phyloP scores from a whole-genome alignment of 2,329 filamentous ascomycete genomes.

The Colletotrichum cereale region DNA sequence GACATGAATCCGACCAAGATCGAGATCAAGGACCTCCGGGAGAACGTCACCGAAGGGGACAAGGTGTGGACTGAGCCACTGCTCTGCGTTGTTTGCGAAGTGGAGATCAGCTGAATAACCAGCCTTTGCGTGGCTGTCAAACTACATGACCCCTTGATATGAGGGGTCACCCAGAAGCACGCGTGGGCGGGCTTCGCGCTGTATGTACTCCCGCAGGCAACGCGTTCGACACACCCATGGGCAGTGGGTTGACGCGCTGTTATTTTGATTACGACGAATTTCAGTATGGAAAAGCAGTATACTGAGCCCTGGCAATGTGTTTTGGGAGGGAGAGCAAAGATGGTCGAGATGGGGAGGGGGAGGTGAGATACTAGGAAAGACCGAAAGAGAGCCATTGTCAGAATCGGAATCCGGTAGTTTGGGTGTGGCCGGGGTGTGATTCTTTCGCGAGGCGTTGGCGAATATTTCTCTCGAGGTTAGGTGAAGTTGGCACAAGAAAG shows the following conservation, averaged over 20 bases:
- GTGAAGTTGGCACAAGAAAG: slow-evolving; percentile 20
- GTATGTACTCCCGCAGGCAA: slow-evolving; percentile 34
- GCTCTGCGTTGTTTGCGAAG: slow-evolving; percentile 63
- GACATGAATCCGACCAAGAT: slow-evolving; percentile 61
- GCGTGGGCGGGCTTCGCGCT: slow-evolving; percentile 24
- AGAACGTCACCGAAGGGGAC: slow-evolving; percentile 60
- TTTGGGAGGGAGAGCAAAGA: neutral
- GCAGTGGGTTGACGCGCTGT: slow-evolving; percentile 6
- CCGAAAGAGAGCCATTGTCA: neutral
- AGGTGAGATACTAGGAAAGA: neutral
- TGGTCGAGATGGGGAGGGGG: neutral
- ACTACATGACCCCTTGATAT: neutral
- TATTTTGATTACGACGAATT: slow-evolving; percentile 22
- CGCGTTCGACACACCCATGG: neutral
- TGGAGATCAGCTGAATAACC: slow-evolving; percentile 57
- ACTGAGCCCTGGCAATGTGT: neutral
- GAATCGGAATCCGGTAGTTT: slow-evolving; percentile 11
- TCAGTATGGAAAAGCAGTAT: slow-evolving; percentile 18
- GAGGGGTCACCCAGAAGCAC: neutral
- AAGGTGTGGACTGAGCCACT: slow-evolving; percentile 67
- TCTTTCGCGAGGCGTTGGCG: slow-evolving; percentile 41
- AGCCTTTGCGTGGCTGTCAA: slow-evolving; percentile 1
- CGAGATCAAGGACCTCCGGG: slow-evolving; percentile 65
- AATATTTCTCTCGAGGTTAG: slow-evolving; percentile 28
- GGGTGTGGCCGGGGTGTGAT: slow-evolving; percentile 23